Evolutionary conservation across 108 stramenopile genomes (phyloP).

Genomic region (Skeletonema marinoi): DNA sequence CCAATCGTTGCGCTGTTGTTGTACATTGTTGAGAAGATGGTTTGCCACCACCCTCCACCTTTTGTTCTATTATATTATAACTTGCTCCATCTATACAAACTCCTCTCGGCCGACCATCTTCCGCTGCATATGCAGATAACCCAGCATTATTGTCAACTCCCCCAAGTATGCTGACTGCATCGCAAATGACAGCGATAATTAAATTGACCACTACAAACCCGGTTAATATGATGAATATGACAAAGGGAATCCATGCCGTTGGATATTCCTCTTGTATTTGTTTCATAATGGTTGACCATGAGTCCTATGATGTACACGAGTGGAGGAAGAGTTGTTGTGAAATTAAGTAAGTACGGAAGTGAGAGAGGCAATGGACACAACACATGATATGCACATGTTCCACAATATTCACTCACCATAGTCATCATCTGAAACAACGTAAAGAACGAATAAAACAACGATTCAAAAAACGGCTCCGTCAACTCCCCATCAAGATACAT

Average conservation of each 20-base stretch:
- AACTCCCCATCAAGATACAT: not conserved
- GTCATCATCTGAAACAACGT: conserved; percentile 78
- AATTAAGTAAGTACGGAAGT: too few species aligned
- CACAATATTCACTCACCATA: conserved; percentile 36
- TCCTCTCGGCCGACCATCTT: not conserved
- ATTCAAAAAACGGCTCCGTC: conserved; percentile 44
- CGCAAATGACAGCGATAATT: conserved; percentile 85
- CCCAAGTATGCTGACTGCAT: conserved; percentile 60
- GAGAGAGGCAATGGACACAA: too few species aligned
- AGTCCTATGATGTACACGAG: conserved; percentile 57
- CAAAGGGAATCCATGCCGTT: conserved; percentile 67
- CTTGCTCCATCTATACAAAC: too few species aligned
- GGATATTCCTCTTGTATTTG: conserved; percentile 45
- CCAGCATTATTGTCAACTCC: conserved; percentile 1
- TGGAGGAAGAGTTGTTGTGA: conserved; percentile 15
- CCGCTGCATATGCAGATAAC: not conserved
- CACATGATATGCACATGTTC: too few species aligned
- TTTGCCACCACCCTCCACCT: not conserved
- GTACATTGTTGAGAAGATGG: not conserved
- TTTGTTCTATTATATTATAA: too few species aligned
- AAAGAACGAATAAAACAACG: conserved; percentile 55
- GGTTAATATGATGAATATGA: conserved; percentile 65
- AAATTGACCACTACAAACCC: conserved; percentile 80
- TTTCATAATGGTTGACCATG: conserved; percentile 54
- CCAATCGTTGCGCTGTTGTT: not conserved